Evolutionary conservation across 768 basidiomycete genomes (phyloP).

Genomic region (Lactifluus hygrophoroides): DNA sequence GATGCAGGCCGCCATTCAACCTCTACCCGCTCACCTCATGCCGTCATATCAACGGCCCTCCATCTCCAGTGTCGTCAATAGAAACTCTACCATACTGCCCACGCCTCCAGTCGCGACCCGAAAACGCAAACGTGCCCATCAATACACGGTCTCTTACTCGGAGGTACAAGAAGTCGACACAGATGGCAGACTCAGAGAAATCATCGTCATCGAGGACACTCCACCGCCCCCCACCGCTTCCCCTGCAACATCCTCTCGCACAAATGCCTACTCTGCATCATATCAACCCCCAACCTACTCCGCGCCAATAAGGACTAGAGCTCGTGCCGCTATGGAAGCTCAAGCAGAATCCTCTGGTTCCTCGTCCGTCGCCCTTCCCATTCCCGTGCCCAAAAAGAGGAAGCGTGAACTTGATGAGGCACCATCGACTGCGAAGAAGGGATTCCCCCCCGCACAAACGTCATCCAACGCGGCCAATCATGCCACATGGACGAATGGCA

Average conservation of each 20-base stretch:
- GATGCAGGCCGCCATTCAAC: constrained; percentile 71
- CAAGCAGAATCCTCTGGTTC: constrained; percentile 60
- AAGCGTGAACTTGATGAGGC: constrained; percentile 70
- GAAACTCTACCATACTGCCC: constrained; percentile 43
- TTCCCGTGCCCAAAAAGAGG: constrained; percentile 75
- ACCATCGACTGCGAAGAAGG: constrained; percentile 63
- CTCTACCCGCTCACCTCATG: constrained; percentile 50
- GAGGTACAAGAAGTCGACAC: constrained; percentile 83
- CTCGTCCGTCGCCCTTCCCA: constrained; percentile 54
- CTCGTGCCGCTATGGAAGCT: constrained; percentile 80
- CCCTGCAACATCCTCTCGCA: constrained; percentile 57
- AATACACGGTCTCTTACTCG: constrained; percentile 78
- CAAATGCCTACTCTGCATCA: constrained; percentile 64
- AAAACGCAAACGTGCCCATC: constrained; percentile 77
- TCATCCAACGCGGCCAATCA: constrained; percentile 41
- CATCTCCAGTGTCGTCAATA: constrained; percentile 35
- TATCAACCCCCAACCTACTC: constrained; percentile 71
- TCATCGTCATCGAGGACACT: constrained; percentile 91
- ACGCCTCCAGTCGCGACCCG: constrained; percentile 66
- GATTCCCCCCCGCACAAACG: constrained; percentile 40
- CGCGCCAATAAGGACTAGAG: constrained; percentile 74
- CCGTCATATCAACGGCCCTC: constrained; percentile 57
- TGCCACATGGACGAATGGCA: constrained; percentile 62
- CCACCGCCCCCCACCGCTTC: constrained; percentile 77
- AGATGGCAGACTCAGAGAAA: constrained; percentile 68